Evolutionary conservation across 352 stramenopile genomes (phyloP).

Genomic region (Phytophthora uliginosa): DNA sequence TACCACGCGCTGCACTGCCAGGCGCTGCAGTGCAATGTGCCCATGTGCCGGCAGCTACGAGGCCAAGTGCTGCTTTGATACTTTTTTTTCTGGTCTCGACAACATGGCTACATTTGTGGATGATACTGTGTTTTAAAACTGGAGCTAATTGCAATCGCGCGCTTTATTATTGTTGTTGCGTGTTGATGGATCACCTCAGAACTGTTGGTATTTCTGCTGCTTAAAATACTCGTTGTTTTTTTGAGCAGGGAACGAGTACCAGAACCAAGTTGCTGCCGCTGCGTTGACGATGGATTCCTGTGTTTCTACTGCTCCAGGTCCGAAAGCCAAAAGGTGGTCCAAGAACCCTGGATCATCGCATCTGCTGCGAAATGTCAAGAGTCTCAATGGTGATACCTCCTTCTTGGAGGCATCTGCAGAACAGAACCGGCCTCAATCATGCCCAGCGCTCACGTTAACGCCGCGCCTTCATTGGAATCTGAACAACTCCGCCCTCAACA

Average conservation of each 20-base stretch:
- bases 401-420: neutral
- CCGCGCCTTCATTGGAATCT: constrained; percentile 71
- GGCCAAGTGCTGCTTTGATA: constrained; percentile 45
- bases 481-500: constrained; percentile 46
- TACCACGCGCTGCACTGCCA: constrained; percentile 64
- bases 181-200: neutral
- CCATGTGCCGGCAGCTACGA: constrained; percentile 50
- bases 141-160: neutral
- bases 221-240: neutral
- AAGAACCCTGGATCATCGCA: constrained; percentile 3
- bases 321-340: constrained; percentile 10
- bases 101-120: neutral
- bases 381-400: neutral
- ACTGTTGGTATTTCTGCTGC: neutral
- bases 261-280: neutral
- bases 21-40: constrained; percentile 46
- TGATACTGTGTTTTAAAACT: neutral
- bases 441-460: constrained; percentile 20
- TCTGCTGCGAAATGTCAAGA: constrained; percentile 15
- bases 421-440: constrained; percentile 18
- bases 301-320: constrained; percentile 16
- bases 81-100: neutral
- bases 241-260: neutral
- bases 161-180: neutral
- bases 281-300: constrained; percentile 14